These are phyloP conservation scores for Trichosporon ovoides DNA, from an alignment of 1,284 basidiomycete genomes.

Conservation along the genomic window DNA sequence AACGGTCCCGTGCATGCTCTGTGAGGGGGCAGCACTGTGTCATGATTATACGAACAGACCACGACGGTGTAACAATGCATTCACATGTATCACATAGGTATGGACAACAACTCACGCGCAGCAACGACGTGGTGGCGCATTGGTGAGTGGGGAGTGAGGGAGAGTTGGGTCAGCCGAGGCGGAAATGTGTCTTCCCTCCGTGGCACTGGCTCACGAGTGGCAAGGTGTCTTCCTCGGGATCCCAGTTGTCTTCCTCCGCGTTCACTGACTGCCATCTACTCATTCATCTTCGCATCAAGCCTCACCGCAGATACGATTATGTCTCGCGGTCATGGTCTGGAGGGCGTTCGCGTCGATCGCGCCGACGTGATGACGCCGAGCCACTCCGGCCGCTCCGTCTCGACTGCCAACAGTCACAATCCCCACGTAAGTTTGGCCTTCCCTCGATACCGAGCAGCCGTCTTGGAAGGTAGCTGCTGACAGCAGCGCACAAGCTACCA, in stretches of 20 bases:
- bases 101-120: neutral
- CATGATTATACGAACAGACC: neutral
- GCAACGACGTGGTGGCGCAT: neutral
- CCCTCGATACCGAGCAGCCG: too few species aligned
- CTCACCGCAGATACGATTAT: too few species aligned
- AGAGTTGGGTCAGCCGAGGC: too few species aligned
- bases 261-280: too few species aligned
- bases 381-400: neutral
- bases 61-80: neutral
- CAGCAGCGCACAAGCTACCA: slow-evolving; percentile 2
- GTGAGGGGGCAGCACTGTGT: neutral
- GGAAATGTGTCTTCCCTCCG: neutral
- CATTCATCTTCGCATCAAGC: too few species aligned
- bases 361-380: neutral
- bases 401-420: neutral
- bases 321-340: neutral
- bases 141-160: neutral
- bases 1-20: neutral
- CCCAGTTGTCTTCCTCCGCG: too few species aligned
- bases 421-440: neutral
- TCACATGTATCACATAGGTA: neutral
- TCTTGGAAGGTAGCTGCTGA: too few species aligned
- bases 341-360: neutral
- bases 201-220: neutral
- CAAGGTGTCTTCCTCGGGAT: neutral